These are phyloP conservation scores for Termitomyces sp. DNA, from an alignment of 768 basidiomycete species.

Conservation along the genomic window DNA sequence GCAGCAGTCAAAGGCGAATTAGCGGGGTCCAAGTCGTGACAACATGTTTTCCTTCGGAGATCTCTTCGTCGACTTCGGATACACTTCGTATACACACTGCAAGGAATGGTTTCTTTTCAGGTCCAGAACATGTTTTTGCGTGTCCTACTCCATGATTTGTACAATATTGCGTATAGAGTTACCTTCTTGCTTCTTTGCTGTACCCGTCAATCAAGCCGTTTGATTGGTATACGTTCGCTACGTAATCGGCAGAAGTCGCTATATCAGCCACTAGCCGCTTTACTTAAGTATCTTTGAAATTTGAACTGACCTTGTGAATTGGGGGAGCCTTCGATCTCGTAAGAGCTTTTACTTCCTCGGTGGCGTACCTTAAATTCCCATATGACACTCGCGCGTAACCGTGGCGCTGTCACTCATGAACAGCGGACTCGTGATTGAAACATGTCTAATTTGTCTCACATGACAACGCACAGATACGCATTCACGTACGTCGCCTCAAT, in stretches of 20 bases:
- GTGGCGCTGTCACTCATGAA: not conserved
- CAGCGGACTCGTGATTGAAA: not conserved
- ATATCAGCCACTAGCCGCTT: too few species aligned
- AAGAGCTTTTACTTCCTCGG: not conserved
- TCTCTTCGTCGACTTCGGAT: not conserved
- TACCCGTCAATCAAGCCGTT: not conserved
- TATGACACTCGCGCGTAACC: not conserved
- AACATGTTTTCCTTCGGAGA: not conserved
- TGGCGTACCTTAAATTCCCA: not conserved
- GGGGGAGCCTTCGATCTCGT: not conserved
- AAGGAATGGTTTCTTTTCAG: too few species aligned
- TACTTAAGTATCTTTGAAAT: not conserved
- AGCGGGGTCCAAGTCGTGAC: not conserved
- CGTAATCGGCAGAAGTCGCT: not conserved
- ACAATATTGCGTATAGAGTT: not conserved
- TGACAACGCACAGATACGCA: not conserved
- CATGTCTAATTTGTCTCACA: not conserved
- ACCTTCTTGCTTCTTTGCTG: not conserved
- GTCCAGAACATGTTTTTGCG: not conserved
- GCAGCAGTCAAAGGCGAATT: not conserved
- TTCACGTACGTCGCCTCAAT: not conserved
- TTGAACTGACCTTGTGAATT: not conserved
- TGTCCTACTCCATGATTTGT: not conserved
- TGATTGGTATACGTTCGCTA: not conserved
- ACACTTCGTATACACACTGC: too few species aligned